These are phyloP conservation scores for Didymella exigua DNA, from an alignment of 2,329 filamentous ascomycete genomes.

Conservation along the genomic window DNA sequence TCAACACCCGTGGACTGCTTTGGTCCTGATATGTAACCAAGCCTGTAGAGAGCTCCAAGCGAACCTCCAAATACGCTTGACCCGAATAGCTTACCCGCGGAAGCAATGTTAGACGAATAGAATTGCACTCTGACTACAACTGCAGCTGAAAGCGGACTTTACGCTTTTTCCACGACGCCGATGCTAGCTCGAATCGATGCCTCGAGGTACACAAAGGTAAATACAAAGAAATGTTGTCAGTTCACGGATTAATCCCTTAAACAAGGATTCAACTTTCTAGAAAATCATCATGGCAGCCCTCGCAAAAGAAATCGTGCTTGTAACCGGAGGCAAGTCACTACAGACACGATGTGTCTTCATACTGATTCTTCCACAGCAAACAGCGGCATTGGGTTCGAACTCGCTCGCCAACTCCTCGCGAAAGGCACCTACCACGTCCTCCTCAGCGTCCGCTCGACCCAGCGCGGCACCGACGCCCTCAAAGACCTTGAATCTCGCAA, in stretches of 20 bases:
- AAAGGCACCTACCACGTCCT: slow-evolving; percentile 45
- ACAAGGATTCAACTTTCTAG: background rate
- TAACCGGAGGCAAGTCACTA: slow-evolving; percentile 5
- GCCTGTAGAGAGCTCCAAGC: too few relatives aligned
- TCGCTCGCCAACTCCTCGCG: slow-evolving; percentile 49
- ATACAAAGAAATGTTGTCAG: too few relatives aligned
- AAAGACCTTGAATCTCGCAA: slow-evolving; percentile 35
- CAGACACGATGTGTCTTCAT: background rate
- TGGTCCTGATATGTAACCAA: too few relatives aligned
- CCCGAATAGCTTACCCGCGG: too few relatives aligned
- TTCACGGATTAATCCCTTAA: background rate
- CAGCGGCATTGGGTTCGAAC: slow-evolving; percentile 57
- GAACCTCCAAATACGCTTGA: too few relatives aligned
- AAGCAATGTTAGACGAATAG: too few relatives aligned
- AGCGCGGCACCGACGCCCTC: slow-evolving; percentile 35
- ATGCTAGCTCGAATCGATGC: too few relatives aligned
- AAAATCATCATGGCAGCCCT: background rate
- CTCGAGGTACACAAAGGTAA: too few relatives aligned
- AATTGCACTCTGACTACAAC: too few relatives aligned
- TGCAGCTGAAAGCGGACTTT: too few relatives aligned
- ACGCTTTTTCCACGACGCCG: too few relatives aligned
- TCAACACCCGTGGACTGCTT: too few relatives aligned
- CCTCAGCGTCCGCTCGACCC: slow-evolving; percentile 26
- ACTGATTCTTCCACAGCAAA: slow-evolving; percentile 32
- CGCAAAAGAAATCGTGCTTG: slow-evolving; percentile 9